Evolutionary conservation across 108 stramenopile genomes (phyloP).

Genomic region (Epithemia pelagica): DNA sequence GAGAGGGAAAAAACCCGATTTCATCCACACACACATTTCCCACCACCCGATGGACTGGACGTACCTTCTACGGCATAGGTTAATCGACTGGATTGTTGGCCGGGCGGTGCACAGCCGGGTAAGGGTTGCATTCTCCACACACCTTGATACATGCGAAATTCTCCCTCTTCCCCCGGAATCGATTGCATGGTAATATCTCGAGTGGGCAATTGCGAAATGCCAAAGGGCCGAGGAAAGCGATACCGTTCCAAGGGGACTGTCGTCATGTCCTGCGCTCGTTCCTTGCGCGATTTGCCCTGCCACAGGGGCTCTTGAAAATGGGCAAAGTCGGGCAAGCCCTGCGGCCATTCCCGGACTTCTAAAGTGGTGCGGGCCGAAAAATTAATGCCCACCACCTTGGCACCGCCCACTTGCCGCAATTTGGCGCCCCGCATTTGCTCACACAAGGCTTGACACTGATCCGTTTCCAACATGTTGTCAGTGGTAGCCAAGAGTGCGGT

Average conservation of each 20-base stretch:
- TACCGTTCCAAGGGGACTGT: conserved; percentile 51
- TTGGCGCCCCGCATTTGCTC: conserved; percentile 64
- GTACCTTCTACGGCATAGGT: conserved; percentile 83
- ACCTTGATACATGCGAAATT: conserved; percentile 88
- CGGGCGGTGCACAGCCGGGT: conserved; percentile 70
- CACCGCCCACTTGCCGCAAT: conserved; percentile 78
- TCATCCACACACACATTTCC: too few relatives aligned
- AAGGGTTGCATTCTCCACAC: conserved; percentile 89
- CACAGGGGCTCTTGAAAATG: conserved; percentile 62
- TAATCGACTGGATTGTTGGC: conserved; percentile 68
- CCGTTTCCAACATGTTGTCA: conserved; percentile 18
- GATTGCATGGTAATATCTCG: conserved; percentile 88
- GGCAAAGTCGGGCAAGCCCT: conserved; percentile 74
- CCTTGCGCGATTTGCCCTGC: conserved; percentile 54
- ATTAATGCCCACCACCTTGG: conserved; percentile 83
- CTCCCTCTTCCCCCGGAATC: conserved; percentile 75
- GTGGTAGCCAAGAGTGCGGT: conserved; percentile 12
- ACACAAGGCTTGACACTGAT: conserved; percentile 49
- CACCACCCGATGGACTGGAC: too few relatives aligned
- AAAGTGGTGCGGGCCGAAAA: conserved; percentile 76
- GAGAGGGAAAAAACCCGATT: too few relatives aligned
- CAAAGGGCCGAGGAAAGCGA: conserved; percentile 79
- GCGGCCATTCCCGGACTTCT: conserved; percentile 83
- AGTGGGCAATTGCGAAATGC: conserved; percentile 57
- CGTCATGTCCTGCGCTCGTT: conserved; percentile 38